phyloP scores from a whole-genome alignment of 2,329 filamentous ascomycete species.

The Pleomassaria siparia region DNA sequence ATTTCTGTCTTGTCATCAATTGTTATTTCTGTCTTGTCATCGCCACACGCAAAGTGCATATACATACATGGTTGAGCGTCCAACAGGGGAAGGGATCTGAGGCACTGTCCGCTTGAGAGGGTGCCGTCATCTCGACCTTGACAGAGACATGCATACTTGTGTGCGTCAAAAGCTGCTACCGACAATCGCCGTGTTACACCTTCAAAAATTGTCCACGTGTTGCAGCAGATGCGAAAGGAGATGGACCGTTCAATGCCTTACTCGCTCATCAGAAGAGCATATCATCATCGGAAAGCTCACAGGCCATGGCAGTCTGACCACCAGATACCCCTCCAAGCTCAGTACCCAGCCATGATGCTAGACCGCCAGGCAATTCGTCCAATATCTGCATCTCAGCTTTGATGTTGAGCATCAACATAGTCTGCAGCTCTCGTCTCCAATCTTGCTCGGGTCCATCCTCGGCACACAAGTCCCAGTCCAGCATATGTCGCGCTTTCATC shows the following conservation, averaged over 20 bases:
- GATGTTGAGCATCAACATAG: constrained; percentile 71
- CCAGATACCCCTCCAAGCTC: constrained; percentile 24
- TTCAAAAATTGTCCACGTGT: constrained; percentile 10
- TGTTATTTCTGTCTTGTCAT: too few species aligned
- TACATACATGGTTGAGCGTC: neutral
- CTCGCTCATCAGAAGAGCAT: constrained; percentile 16
- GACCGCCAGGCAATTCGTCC: constrained; percentile 46
- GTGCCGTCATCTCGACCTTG: constrained; percentile 11
- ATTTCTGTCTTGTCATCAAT: too few species aligned
- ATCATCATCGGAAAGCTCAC: constrained; percentile 28
- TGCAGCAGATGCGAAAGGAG: constrained; percentile 1
- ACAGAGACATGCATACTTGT: constrained; percentile 14
- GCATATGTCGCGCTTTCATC: constrained; percentile 56
- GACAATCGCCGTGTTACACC: constrained; percentile 10
- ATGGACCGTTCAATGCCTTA: constrained; percentile 9
- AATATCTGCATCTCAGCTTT: constrained; percentile 79
- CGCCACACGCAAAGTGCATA: constrained; percentile 3
- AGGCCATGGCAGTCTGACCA: too few species aligned
- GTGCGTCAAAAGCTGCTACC: constrained; percentile 11
- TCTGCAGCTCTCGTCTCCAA: constrained; percentile 62
- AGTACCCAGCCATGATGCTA: constrained; percentile 33
- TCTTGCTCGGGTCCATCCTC: constrained; percentile 40
- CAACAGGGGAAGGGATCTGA: constrained; percentile 1
- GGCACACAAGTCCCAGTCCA: constrained; percentile 47
- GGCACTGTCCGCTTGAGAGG: constrained; percentile 7